Base-by-base conservation (phyloP, 192 early-diverging fungal genomes). In the Coemansia sp. region DNA sequence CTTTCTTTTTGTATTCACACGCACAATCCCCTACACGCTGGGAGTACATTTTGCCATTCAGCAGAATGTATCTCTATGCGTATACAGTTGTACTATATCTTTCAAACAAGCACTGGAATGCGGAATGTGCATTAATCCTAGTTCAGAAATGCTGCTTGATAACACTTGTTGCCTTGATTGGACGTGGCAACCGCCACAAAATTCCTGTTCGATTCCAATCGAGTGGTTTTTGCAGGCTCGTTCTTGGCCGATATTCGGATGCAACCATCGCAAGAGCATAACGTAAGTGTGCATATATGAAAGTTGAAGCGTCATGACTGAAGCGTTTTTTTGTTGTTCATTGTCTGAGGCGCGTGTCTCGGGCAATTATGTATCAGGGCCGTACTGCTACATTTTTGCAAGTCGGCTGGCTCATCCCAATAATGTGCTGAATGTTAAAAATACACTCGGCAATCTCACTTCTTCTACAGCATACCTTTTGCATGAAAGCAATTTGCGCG, bases 221-320 rank as follows among this genome's bases (percentile, higher is more conserved):
- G 46, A 19, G 6, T 2, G 15, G 46, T 19, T 19, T 19, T n/a
- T 7, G 19, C 42, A 12, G 11, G 14, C 42, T 15, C 14, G 3
- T 44, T 48, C 19, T 48, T 17, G 12, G 40, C 12, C 46, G n/a
- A 36, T 19, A 17, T 20, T 15, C 15, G 28, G 25, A 7, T 54
- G 52, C 14, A 31, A 56, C 28, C 28, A 34, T 56, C 31, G 54
- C 54, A 38, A 36, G 54, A 28, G 19, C 28, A 12, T 36, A 21
- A 60, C 58, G 51, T 46, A 37, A 61, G 26, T 21, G 46, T 68
- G 59, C 66, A 68, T 68, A 68, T 34, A 68, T 68, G 28, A 56
- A 36, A 56, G 54, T 56, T 25, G 54, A 34, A 36, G 54, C 54
- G 4, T 31, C 14, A 56, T 56, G 14, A 11, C 31, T 56, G 54